Conservation (phyloP, 1,284 basidiomycete species). For the Porodaedalea pini region DNA sequence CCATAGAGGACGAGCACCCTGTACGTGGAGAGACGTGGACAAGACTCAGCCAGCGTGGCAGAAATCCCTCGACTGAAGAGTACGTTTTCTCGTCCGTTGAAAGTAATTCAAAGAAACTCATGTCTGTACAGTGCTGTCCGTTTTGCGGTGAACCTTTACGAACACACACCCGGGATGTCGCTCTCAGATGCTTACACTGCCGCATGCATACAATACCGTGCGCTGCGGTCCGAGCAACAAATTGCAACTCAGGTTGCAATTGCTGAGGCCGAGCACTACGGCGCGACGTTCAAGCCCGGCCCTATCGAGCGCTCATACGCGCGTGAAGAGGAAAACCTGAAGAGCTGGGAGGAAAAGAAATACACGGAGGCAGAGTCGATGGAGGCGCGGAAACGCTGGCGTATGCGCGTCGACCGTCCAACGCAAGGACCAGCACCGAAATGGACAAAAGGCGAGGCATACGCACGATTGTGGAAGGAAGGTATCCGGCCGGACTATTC, state of each 20-base stretch:
- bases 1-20: slow-evolving; percentile 53
- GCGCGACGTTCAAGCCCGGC: slow-evolving; percentile 63
- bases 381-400: slow-evolving; percentile 72
- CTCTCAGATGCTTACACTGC: slow-evolving; percentile 79
- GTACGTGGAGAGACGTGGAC: slow-evolving; percentile 68
- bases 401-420: slow-evolving; percentile 54
- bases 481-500: slow-evolving; percentile 64
- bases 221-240: slow-evolving; percentile 82
- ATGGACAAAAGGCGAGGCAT: slow-evolving; percentile 69
- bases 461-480: slow-evolving; percentile 66
- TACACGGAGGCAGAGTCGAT: slow-evolving; percentile 56
- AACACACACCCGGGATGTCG: slow-evolving; percentile 53
- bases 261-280: slow-evolving; percentile 77
- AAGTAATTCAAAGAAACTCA: slow-evolving; percentile 19
- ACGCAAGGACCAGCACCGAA: slow-evolving; percentile 32
- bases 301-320: slow-evolving; percentile 59
- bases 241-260: slow-evolving; percentile 74
- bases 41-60: slow-evolving; percentile 72
- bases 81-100: slow-evolving; percentile 41
- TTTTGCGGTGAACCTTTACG: slow-evolving; percentile 78
- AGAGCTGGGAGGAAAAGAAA: slow-evolving; percentile 53
- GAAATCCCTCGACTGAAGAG: slow-evolving; percentile 89
- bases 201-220: slow-evolving; percentile 82
- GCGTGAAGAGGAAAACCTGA: slow-evolving; percentile 60
- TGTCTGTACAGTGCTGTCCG: slow-evolving; percentile 62